Base-by-base conservation (phyloP, 225 moss, liverwort and hornwort species). In the Anthoceros angustus region DNA sequence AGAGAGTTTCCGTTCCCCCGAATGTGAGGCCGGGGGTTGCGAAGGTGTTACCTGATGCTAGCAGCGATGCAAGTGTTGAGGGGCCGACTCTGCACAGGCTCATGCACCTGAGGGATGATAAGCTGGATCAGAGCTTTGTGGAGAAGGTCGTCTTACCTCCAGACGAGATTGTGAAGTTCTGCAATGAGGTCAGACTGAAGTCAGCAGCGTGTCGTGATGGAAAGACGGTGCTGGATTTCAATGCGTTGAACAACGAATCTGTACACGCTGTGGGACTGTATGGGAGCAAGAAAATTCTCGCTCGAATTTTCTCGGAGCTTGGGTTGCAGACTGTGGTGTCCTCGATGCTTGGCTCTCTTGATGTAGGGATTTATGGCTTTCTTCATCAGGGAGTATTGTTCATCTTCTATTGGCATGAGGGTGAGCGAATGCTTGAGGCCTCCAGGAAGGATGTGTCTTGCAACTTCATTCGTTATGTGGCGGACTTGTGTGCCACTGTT, bases 401-500 rank as follows among this genome's bases (percentile, higher is more conserved):
- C 12, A 38, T 87, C 0, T 79, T 84, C 42, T 84, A 82, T 43
- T 87, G 84, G 84, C 82, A 86, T 70, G 68, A 68, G 40, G 80
- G 76, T 9, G 32, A 61, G 15, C 67, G 25, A 25, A 64, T 80
- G 25, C 42, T 73, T 0, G 43, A 55, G 45, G 87, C 84, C 50
- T 79, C 76, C 12, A 70, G 78, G 0, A 87, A 80, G 14, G 80
- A 84, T 55, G 75, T 82, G 62, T 84, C 82, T 0, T 80, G 87
- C 69, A 87, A 84, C 45, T 87, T 82, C 40, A 77, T 87, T 5
- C 49, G 84, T 40, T 84, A 84, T 42, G 39, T 84, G 20, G 73
- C 77, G 2, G 87, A 87, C 12, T 61, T 87, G 0, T 84, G 87
- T 62, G 74, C 74, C 26, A 66, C 64, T 21, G 80, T 85, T 0